Evolutionary conservation across 768 basidiomycete species (phyloP).

Genomic region (Sarcodon aspratus): DNA sequence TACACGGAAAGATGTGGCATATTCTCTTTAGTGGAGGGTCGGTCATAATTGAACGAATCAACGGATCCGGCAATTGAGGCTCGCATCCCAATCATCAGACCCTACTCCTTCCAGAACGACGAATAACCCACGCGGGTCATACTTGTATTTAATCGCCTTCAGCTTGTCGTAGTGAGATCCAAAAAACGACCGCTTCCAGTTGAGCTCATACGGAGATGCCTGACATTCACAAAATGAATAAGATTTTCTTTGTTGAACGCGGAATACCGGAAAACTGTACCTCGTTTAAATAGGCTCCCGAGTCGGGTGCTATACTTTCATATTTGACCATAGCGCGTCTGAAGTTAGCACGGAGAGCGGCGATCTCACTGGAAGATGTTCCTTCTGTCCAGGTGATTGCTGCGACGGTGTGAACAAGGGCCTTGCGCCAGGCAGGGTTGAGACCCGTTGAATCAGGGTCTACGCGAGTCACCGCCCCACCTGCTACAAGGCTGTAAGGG

Average conservation of each 20-base stretch:
- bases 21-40: no score
- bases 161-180: conserved; percentile 30
- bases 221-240: conserved; percentile 7
- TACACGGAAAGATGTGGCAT: no score
- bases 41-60: no score
- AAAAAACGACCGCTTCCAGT: conserved; percentile 28
- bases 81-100: conserved; percentile 35
- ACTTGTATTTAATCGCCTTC: conserved; percentile 29
- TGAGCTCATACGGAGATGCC: conserved; percentile 30
- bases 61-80: conserved; percentile 15
- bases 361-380: conserved; percentile 8
- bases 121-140: conserved; percentile 23
- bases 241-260: neutral
- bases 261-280: conserved; percentile 15
- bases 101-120: conserved; percentile 27
- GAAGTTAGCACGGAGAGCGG: conserved; percentile 6
- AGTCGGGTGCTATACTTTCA: conserved; percentile 18
- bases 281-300: conserved; percentile 39
- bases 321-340: conserved; percentile 13
- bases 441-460: conserved; percentile 28
- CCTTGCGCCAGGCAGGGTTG: conserved; percentile 37
- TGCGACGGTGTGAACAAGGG: conserved; percentile 21
- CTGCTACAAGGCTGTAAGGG: conserved; percentile 25
- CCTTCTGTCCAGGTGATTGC: conserved; percentile 12
- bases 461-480: conserved; percentile 28